Evolutionary conservation across 2,329 filamentous ascomycete genomes (phyloP), one percentile per base, ranked within the genome.

Genomic region (Diaporthe helianthi): DNA sequence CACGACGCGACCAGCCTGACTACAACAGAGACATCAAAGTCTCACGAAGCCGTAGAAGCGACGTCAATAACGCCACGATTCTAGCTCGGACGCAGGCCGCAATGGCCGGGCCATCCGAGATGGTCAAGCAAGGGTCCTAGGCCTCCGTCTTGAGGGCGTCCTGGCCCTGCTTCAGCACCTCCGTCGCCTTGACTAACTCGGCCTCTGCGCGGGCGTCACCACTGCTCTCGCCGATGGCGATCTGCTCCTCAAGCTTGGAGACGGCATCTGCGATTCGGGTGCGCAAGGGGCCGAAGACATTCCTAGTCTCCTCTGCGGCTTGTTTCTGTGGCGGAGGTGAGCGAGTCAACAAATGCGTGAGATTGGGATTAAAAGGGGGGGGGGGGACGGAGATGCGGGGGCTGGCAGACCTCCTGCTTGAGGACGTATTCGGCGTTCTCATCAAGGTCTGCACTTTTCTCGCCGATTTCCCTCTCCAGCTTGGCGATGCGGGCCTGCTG

Each of bases 301-400:
- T 92, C 78, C 92, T 92, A 10, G 96, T 98, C 82, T 99, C 93
- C 73, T 94, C 89, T n/a, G 94, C 83, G 26, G 92, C 94, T 83
- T 88, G 87, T 82, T 88, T 87, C 94, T 97, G 75, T 70, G 47
- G 26, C 19, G 44, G 44, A 22, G 22, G 46, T 17, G 31, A 47
- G 60, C 51, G 31, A 47, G 61, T 53, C 33, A 71, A 49, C 9
- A 46, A 46, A 17, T 55, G 38, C 33, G 12, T 41, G 12, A 19
- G 22, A 26, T 7, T 46, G 52, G 68, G 13, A 52, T 55, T 15
- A 22, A n/a, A 46, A 33, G 47, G 8, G 33, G 38, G 17, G 17
- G 9, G 12, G 36, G 60, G 44, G 22, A 44, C 53, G 24, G 26
- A 22, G 60, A 36, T 15, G 24, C 24, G 13, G 33, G 46, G n/a